Evolutionary conservation across 1,284 basidiomycete genomes (phyloP).

Genomic region (Flammula alnicola): DNA sequence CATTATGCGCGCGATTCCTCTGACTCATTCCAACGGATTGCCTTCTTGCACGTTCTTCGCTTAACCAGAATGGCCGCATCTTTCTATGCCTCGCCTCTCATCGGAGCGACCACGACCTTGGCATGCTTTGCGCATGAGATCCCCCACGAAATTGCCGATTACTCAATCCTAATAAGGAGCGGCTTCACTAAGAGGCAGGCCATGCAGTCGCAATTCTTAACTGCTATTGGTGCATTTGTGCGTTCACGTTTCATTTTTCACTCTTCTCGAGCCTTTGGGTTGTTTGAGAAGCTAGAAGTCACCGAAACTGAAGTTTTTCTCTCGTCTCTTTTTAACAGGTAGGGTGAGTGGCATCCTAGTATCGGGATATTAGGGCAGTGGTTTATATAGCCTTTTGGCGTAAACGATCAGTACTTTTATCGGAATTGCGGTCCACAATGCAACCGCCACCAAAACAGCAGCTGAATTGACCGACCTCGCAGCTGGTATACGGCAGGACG

Average conservation of each 20-base stretch:
- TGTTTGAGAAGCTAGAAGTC: slow-evolving; percentile 3
- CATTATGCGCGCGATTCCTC: slow-evolving; percentile 15
- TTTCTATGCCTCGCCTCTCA: slow-evolving; percentile 87
- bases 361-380: slow-evolving; percentile 4
- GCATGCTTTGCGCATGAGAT: slow-evolving; percentile 94
- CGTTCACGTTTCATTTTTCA: slow-evolving; percentile 37
- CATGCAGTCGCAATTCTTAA: slow-evolving; percentile 90
- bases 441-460: slow-evolving; percentile 52
- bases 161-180: slow-evolving; percentile 86
- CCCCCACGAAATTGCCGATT: slow-evolving; percentile 91
- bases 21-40: slow-evolving; percentile 10
- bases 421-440: slow-evolving; percentile 84
- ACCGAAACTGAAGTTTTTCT: slow-evolving; percentile 7
- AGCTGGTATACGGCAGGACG: slow-evolving; percentile 71
- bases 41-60: slow-evolving; percentile 23
- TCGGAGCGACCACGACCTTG: slow-evolving; percentile 88
- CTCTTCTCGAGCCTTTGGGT: neutral
- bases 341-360: slow-evolving; percentile 49
- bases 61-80: slow-evolving; percentile 81
- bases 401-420: slow-evolving; percentile 72
- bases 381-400: slow-evolving; percentile 13
- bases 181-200: slow-evolving; percentile 89
- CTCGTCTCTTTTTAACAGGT: slow-evolving; percentile 41
- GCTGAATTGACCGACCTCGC: slow-evolving; percentile 60
- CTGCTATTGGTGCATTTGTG: slow-evolving; percentile 88